These are phyloP conservation scores for Hypomyces rosellus DNA, from an alignment of 2,329 filamentous ascomycete genomes.

Conservation along the genomic window DNA sequence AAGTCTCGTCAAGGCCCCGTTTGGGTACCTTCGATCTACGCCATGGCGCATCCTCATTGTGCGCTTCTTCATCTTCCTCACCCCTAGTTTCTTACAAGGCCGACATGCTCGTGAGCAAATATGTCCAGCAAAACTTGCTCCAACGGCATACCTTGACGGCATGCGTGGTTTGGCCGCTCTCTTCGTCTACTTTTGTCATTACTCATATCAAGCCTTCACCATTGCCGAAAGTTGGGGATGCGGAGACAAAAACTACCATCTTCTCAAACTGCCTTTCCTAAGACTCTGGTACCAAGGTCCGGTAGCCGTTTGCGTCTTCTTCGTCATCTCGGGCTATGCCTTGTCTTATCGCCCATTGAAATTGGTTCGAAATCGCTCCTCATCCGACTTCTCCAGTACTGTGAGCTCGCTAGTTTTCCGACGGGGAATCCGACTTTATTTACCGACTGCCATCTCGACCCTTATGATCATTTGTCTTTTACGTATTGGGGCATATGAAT, in stretches of 20 bases:
- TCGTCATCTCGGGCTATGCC: constrained; percentile 57
- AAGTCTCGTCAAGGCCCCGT: constrained; percentile 21
- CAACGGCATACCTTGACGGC: constrained; percentile 53
- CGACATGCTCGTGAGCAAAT: constrained; percentile 35
- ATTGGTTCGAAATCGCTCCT: constrained; percentile 32
- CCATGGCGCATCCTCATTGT: constrained; percentile 33
- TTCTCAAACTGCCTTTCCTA: constrained; percentile 48
- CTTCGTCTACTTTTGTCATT: constrained; percentile 52
- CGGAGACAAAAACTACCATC: constrained; percentile 36
- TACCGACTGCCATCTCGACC: constrained; percentile 46
- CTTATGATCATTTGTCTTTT: constrained; percentile 40
- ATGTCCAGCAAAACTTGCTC: constrained; percentile 36
- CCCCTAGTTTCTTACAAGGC: constrained; percentile 48
- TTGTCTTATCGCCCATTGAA: constrained; percentile 49
- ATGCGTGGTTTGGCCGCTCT: constrained; percentile 51
- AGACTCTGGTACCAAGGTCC: constrained; percentile 50
- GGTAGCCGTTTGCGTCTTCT: constrained; percentile 55
- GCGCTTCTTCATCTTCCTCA: constrained; percentile 37
- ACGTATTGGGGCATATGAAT: constrained; percentile 41
- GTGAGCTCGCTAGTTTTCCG: constrained; percentile 48
- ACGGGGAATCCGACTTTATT: constrained; percentile 44
- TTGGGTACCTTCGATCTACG: constrained; percentile 24
- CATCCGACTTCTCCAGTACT: constrained; percentile 35
- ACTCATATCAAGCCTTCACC: constrained; percentile 45
- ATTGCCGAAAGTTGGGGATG: constrained; percentile 47